Conservation (phyloP, 108 stramenopile genomes). For the Aurantiochytrium sp. region DNA sequence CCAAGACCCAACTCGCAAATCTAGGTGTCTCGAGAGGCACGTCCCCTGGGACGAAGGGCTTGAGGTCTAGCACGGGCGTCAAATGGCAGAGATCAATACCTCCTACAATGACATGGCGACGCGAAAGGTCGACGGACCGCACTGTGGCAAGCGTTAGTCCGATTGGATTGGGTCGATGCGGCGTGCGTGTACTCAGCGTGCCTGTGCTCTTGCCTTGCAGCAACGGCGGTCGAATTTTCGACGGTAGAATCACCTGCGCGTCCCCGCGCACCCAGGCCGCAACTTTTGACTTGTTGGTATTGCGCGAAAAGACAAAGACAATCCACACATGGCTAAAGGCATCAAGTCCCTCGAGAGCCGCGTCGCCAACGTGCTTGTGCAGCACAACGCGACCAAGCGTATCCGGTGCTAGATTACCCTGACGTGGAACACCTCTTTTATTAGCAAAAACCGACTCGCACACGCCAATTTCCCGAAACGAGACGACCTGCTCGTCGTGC, state of each 20-base stretch:
- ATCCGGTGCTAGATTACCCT: not conserved
- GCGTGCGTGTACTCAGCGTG: not conserved
- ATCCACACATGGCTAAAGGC: not conserved
- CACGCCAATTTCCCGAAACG: not conserved
- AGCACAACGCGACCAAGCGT: not conserved
- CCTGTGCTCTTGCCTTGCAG: not conserved
- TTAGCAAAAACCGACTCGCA: conserved; percentile 1
- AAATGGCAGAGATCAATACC: not conserved
- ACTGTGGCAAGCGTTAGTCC: not conserved
- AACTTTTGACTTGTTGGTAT: not conserved
- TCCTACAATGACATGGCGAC: not conserved
- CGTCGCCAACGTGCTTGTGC: not conserved
- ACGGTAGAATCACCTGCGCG: not conserved
- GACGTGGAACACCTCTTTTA: not conserved
- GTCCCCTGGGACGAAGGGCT: not conserved
- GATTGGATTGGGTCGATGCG: not conserved
- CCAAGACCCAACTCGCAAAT: not conserved
- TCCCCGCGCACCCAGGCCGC: not conserved
- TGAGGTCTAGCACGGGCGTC: conserved; percentile 12
- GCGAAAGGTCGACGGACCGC: not conserved
- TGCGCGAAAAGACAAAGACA: not conserved
- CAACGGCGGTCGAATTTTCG: not conserved
- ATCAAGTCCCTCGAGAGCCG: not conserved
- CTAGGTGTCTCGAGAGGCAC: not conserved
- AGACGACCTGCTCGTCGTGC: too few species aligned